These are phyloP conservation scores for Pezicula neosporulosa DNA, from an alignment of 2,329 filamentous ascomycete species.

Conservation along the genomic window DNA sequence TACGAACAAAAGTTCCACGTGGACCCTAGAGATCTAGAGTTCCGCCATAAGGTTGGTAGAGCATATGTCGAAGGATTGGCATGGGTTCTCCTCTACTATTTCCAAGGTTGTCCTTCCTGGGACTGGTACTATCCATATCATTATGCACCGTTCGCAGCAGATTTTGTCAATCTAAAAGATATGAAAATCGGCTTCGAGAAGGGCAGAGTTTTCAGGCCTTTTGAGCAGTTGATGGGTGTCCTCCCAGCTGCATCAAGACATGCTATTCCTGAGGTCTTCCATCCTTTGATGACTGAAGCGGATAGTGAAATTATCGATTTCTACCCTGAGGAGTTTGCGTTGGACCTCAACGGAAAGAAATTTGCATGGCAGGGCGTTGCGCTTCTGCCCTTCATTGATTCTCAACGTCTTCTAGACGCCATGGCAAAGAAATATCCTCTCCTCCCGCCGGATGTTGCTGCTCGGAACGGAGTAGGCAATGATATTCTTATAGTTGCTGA, in stretches of 20 bases:
- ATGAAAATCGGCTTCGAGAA: slow-evolving; percentile 80
- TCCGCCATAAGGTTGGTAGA: slow-evolving; percentile 82
- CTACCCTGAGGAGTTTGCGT: slow-evolving; percentile 89
- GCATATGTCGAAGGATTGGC: slow-evolving; percentile 93
- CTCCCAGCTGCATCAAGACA: slow-evolving; percentile 90
- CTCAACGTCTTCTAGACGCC: slow-evolving; percentile 76
- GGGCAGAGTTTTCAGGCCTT: slow-evolving; percentile 82
- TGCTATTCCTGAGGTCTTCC: slow-evolving; percentile 83
- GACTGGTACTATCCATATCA: slow-evolving; percentile 99
- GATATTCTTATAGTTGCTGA: slow-evolving; percentile 86
- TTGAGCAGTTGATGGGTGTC: slow-evolving; percentile 98
- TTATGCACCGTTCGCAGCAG: slow-evolving; percentile 94
- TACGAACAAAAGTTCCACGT: slow-evolving; percentile 96
- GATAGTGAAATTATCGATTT: slow-evolving; percentile 96
- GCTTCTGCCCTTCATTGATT: slow-evolving; percentile 92
- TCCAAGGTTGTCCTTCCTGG: slow-evolving; percentile 97
- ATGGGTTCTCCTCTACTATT: slow-evolving; percentile 96
- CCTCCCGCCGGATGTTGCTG: slow-evolving; percentile 71
- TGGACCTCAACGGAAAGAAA: slow-evolving; percentile 97
- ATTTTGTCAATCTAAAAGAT: slow-evolving; percentile 80
- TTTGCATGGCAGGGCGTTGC: slow-evolving; percentile 97
- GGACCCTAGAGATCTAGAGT: slow-evolving; percentile 74
- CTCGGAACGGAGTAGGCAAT: slow-evolving; percentile 74
- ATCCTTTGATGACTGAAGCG: slow-evolving; percentile 82
- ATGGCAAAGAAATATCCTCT: slow-evolving; percentile 81